Evolutionary conservation across 1,284 basidiomycete species (phyloP).

Genomic region (Leccinum huronense): DNA sequence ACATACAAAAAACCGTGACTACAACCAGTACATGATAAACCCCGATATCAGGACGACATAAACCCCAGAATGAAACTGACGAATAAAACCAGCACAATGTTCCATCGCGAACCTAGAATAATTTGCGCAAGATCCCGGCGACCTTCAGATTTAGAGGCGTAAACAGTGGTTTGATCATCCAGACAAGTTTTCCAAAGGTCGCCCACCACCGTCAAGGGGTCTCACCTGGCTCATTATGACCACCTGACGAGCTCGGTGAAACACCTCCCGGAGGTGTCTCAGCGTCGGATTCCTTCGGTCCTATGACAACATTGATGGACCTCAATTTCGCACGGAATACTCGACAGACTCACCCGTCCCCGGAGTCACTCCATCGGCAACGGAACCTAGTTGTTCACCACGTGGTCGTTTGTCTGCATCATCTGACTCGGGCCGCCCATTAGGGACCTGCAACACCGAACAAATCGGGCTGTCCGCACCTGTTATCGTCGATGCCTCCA

Average conservation of each 20-base stretch:
- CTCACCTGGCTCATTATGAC: constrained; percentile 19
- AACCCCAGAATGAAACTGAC: constrained; percentile 27
- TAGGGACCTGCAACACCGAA: constrained; percentile 14
- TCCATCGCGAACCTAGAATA: constrained; percentile 34
- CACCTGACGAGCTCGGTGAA: constrained; percentile 14
- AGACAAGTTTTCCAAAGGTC: constrained; percentile 51
- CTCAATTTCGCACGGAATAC: constrained; percentile 7
- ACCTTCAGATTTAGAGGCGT: constrained; percentile 55
- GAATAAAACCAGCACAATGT: constrained; percentile 19
- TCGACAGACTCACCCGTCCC: constrained; percentile 19
- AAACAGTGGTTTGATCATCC: constrained; percentile 44
- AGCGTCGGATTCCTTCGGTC: constrained; percentile 7
- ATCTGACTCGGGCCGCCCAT: constrained; percentile 17
- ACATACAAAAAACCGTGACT: constrained; percentile 21
- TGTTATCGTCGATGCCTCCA: constrained; percentile 20
- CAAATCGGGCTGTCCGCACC: constrained; percentile 19
- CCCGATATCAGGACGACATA: constrained; percentile 24
- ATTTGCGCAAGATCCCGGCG: constrained; percentile 52
- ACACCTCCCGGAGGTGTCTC: constrained; percentile 9
- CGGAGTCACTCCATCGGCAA: constrained; percentile 6
- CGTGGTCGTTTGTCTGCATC: constrained; percentile 10
- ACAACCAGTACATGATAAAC: constrained; percentile 7
- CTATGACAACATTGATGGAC: constrained; percentile 18
- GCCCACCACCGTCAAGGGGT: constrained; percentile 56
- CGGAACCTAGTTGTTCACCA: constrained; percentile 6